A percentile compares a stretch with the other conserved stretches of the same genome.
Evolutionary conservation across 2,329 filamentous ascomycete genomes (phyloP).

Genomic region (Pezicula rhizophila): DNA sequence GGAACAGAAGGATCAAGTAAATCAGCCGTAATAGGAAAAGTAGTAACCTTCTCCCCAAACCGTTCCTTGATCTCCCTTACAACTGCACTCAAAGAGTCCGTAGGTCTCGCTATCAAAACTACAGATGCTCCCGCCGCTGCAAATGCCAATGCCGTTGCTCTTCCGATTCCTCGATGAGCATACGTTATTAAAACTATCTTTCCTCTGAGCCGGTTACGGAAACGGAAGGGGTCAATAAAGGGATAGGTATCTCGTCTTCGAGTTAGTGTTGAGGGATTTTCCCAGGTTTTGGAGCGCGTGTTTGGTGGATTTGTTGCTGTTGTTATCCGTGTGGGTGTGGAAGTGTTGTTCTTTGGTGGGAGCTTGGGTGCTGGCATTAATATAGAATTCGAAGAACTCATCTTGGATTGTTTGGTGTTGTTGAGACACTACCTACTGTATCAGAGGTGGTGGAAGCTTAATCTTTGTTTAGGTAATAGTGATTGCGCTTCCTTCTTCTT

Average conservation of each 20-base stretch:
- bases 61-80: neutral
- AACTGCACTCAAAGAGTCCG: constrained; percentile 1
- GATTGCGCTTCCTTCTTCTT: too few relatives aligned
- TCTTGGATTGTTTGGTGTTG: too few relatives aligned
- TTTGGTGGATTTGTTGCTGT: too few relatives aligned
- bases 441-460: too few relatives aligned
- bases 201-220: constrained; percentile 7
- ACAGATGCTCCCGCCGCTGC: constrained; percentile 25
- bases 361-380: too few relatives aligned
- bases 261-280: neutral
- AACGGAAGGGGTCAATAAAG: constrained; percentile 19
- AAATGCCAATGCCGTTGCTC: constrained; percentile 26
- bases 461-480: too few relatives aligned
- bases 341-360: too few relatives aligned
- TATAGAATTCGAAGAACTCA: too few relatives aligned
- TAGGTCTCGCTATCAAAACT: constrained; percentile 5
- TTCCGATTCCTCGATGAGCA: constrained; percentile 27
- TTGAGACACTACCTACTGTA: too few relatives aligned
- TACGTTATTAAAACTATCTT: constrained; percentile 29
- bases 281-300: neutral
- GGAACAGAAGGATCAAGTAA: neutral
- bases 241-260: constrained; percentile 15
- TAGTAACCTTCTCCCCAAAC: neutral
- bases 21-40: neutral
- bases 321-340: too few relatives aligned